Conservation (phyloP, 768 basidiomycete genomes). For the Russula emetica region DNA sequence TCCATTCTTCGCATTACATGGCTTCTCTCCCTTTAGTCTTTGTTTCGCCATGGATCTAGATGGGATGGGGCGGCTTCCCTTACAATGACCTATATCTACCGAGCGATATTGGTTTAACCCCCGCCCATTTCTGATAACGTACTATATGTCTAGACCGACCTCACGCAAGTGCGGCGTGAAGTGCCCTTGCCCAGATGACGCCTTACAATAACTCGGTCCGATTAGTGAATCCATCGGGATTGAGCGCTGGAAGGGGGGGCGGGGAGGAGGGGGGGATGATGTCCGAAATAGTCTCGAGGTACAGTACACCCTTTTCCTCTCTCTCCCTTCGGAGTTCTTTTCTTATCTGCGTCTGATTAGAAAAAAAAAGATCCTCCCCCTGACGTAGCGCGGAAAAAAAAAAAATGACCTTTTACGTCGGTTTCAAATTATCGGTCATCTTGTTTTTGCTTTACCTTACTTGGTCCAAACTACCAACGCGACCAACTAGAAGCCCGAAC, state of each 20-base stretch:
- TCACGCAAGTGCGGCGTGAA: too few relatives aligned
- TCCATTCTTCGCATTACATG: not conserved
- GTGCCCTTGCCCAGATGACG: not conserved
- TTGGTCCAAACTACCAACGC: not conserved
- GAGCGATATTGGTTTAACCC: not conserved
- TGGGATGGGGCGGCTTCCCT: not conserved
- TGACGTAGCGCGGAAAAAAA: not conserved
- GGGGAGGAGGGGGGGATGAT: too few relatives aligned
- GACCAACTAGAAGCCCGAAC: not conserved
- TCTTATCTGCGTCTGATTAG: not conserved
- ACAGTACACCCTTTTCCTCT: too few relatives aligned
- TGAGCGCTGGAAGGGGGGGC: not conserved
- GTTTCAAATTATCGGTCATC: not conserved
- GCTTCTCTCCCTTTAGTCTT: not conserved
- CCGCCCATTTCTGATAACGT: not conserved
- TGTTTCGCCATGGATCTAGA: not conserved
- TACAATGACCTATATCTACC: not conserved
- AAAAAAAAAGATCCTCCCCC: not conserved
- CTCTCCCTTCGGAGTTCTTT: not conserved
- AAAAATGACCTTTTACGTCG: not conserved
- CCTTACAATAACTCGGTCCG: slow-evolving; percentile 7
- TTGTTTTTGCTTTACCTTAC: not conserved
- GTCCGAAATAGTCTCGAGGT: slow-evolving; percentile 6
- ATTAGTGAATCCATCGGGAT: slow-evolving; percentile 1
- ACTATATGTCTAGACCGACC: slow-evolving; percentile 13